Base-by-base conservation (phyloP, 495 filamentous ascomycete species). In the Delitschia confertaspora region DNA sequence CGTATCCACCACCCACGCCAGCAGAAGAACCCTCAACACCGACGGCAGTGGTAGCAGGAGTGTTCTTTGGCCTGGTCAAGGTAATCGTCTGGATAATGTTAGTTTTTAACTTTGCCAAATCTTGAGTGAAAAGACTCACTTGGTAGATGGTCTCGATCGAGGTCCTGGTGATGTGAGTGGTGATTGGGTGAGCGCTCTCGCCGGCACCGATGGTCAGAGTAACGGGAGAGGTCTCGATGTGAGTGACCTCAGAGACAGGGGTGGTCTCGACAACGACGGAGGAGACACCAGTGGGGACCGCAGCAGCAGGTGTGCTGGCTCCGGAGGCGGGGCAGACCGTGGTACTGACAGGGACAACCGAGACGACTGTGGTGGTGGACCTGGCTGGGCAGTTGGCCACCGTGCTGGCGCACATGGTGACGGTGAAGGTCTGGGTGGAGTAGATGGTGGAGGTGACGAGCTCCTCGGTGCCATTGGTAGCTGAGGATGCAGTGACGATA, bases 201-300 rank as follows among this genome's bases (percentile, higher is more conserved):
- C 53, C 49, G 38, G 33, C 30, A 11, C 53, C 53, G 38, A 57
- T 23, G 24, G 49, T 57, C 36, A 53, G 49, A 19, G 41, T 49
- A 19, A 49, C 27, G 13, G 49, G 47, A 30, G 42, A 19, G 39
- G 53, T 57, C 10, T 23, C 29, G 25, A 19, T 38, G 25, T 48
- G 33, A 33, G 39, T 45, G 20, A 37, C 11, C 17, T 36, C 21
- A 14, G 42, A 33, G 13, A 30, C 29, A 1, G 48, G 38, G 14
- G 34, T 40, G 18, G 24, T 33, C 2, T 17, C 26, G 8, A 13
- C 38, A n/a, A 38, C 44, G 20, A n/a, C 31, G 1, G 32, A 29
- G 38, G 16, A 10, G 21, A 24, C 6, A 36, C 23, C 24, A 17
- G 39, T 8, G 20, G 21, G n/a, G 14, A 18, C 36, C 5, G 37